phyloP scores from a whole-genome alignment of 2,329 filamentous ascomycete genomes.

The Pyricularia sp. region DNA sequence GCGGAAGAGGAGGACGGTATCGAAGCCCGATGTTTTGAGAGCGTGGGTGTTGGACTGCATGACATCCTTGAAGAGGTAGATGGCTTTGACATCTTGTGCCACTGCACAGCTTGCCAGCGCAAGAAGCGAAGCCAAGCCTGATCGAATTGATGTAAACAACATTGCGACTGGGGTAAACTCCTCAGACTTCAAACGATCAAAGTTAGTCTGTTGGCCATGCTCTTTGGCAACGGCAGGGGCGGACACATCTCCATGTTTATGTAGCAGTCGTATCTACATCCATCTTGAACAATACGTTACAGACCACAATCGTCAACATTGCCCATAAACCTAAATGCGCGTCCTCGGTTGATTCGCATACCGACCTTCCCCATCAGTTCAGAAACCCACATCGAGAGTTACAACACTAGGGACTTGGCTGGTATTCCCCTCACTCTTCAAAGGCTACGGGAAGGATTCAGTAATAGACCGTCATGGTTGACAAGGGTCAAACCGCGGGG shows the following conservation, averaged over 20 bases:
- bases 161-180: neutral
- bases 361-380: neutral
- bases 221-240: neutral
- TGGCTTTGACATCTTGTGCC: conserved; percentile 13
- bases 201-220: neutral
- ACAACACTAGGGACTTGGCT: neutral
- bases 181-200: neutral
- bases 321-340: neutral
- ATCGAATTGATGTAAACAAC: neutral
- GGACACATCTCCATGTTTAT: too few relatives aligned
- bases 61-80: conserved; percentile 33
- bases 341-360: neutral
- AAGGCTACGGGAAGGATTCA: neutral
- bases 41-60: conserved; percentile 31
- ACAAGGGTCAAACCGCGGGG: neutral
- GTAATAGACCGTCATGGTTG: neutral
- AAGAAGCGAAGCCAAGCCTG: neutral
- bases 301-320: neutral
- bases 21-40: conserved; percentile 30
- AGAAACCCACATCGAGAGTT: neutral
- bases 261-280: neutral
- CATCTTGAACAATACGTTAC: neutral
- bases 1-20: conserved; percentile 32
- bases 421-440: neutral
- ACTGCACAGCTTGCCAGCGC: neutral